Base-by-base conservation (phyloP, 805 yeast genomes). In the Clavispora carvajalis region DNA sequence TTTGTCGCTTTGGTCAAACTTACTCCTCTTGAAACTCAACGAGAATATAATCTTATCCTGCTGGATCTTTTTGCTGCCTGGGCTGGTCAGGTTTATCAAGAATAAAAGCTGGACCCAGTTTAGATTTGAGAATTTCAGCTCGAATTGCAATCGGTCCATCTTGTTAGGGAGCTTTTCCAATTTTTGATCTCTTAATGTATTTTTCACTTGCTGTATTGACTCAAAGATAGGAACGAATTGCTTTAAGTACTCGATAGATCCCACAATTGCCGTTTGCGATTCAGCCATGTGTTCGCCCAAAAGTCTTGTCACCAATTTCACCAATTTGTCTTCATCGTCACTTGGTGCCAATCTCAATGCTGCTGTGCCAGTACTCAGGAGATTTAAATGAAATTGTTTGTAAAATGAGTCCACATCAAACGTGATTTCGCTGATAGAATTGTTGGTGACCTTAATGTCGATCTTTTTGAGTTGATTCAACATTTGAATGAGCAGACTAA, bases 41-140 rank as follows among this genome's bases (percentile, higher is more conserved):
- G 51, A 50, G n/a, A 66, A 46, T 4, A 49, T 44, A 13, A 69
- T 59, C 34, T 58, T 60, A 38, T 67, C 71, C 36, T 59, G 65
- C 29, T 54, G 49, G 7, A 67, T 50, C 52, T 63, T 65, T 44
- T 67, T 69, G 3, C 62, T 46, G 34, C 49, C 45, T 11, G 57
- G 45, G 16, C 54, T 51, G 10, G 44, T 40, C 34, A 60, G 54
- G 45, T 60, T 65, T 37, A 67, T 39, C 38, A 51, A 46, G 44
- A 58, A 67, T 5, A 65, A 51, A 13, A 60, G 55, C 41, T 64
- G 69, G 19, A 66, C 45, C 30, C 47, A 42, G 37, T 67, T 59
- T 30, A 68, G 53, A 24, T 58, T 56, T 15, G 52, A 49, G 25
- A 65, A 51, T 33, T 57, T 58, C 6, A 60, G 46, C 37, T 69